Evolutionary conservation across 768 basidiomycete species (phyloP).

Genomic region (Pseudohyphozyma bogoriensis): DNA sequence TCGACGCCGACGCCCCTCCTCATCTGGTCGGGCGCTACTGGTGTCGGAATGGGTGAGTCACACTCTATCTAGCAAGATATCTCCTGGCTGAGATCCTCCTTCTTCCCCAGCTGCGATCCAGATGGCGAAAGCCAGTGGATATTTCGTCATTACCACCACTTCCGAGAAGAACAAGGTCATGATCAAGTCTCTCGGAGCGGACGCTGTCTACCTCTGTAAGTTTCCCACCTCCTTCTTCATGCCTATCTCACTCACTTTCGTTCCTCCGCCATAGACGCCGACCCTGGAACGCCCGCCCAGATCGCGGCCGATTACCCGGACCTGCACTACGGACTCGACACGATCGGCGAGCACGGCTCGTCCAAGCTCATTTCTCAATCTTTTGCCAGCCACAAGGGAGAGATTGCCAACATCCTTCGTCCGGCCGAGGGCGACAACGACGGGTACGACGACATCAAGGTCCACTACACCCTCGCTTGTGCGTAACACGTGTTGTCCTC

Average conservation of each 20-base stretch:
- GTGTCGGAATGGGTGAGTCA: slow-evolving; percentile 9
- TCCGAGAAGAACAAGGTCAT: slow-evolving; percentile 41
- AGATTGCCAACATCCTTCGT: slow-evolving; percentile 17
- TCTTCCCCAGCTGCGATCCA: slow-evolving; percentile 38
- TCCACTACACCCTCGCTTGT: too few relatives aligned
- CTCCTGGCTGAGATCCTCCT: not conserved
- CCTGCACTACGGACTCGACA: slow-evolving; percentile 21
- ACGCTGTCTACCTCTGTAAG: slow-evolving; percentile 41
- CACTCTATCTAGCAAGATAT: not conserved
- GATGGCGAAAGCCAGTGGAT: slow-evolving; percentile 43
- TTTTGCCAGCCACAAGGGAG: not conserved
- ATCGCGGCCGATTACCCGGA: slow-evolving; percentile 21
- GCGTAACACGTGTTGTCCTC: too few relatives aligned
- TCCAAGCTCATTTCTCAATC: slow-evolving; percentile 10
- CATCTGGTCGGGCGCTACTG: slow-evolving; percentile 19
- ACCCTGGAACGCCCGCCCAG: slow-evolving; percentile 11
- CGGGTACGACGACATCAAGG: not conserved
- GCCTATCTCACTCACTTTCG: not conserved
- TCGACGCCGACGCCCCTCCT: slow-evolving; percentile 9
- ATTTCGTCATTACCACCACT: slow-evolving; percentile 45
- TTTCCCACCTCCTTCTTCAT: too few relatives aligned
- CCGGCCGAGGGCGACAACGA: not conserved
- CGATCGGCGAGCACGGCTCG: slow-evolving; percentile 20
- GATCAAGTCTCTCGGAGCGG: slow-evolving; percentile 43
- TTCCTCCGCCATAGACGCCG: slow-evolving; percentile 7